Base-by-base conservation (phyloP, 2,329 filamentous ascomycete genomes). In the Orbilia javanica region DNA sequence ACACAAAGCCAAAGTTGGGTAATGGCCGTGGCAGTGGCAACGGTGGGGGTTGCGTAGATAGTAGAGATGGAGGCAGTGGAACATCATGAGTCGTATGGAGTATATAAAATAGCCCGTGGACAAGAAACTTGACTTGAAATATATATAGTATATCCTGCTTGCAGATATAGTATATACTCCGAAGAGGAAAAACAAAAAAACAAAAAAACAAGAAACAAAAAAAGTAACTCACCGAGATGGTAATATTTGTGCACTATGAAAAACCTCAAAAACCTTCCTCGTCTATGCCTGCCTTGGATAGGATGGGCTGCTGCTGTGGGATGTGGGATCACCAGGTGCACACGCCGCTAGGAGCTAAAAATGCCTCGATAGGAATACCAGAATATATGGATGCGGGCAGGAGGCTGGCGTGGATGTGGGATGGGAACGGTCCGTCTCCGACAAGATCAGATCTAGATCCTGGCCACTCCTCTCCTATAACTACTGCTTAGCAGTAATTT, bases 281-380 rank as follows among this genome's bases (percentile, higher is more conserved):
- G 72, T 76, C 55, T 76, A 76, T 69, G 72, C 72, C 57, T 76
- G 72, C 72, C 72, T 53, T 63, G 65, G 65, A 75, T 46, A 66
- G 70, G 50, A 74, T 62, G 62, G 53, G 39, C 55, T 36, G 52
- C 7, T 42, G 39, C 55, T 36, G 52, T 3, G 52, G 29, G 27
- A 55, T 62, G 71, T 44, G 52, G 71, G 63, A 75, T 63, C 71
- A 68, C 55, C 64, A 65, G 48, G 63, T 53, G 31, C 46, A 46
- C 39, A n/a, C n/a, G 25, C 50, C 60, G 60, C 44, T 57, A 52
- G 15, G 50, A 70, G 72, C 72, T 76, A 76, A 76, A n/a, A 76
- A 76, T 76, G 57, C 65, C 72, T 70, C 65, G 72, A 70, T 69
- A 39, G 57, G 65, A 76, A 50, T 25, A 50, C 46, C 42, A 20